Evolutionary conservation across 345 rosid species (phyloP), one percentile per base, ranked within the genome.

Genomic region (Brassica cretica): DNA sequence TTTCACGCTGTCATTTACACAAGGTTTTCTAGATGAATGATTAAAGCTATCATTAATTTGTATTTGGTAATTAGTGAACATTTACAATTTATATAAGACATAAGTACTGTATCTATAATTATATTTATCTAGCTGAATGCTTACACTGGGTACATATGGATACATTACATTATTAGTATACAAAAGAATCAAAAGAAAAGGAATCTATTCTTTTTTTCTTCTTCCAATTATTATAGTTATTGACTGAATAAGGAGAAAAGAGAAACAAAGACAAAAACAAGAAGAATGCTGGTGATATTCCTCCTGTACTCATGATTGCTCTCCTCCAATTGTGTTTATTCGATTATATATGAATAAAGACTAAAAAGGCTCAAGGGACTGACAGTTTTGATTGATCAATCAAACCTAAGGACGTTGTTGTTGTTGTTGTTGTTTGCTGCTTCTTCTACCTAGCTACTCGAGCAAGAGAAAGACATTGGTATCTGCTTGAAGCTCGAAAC

Each of bases 381-480:
- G 58, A 56, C 7, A 19, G 61, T 18, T 71, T 71, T 59, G 30
- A 59, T 59, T 59, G 67, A 71, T 77, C 76, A 71, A 60, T 60
- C 65, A 64, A 49, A 63, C 25, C 58, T 14, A 66, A 21, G 11
- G 24, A 16, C 60, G 21, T 53, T 16, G 24, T 16, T 15, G 58
- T 49, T 39, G 11, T 11, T 46, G 12, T 51, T 59, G 12, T 32
- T 32, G 66, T 30, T 63, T n/a, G 9, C 39, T 18, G 12, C 69
- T 76, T 62, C 18, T 61, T 5, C 25, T 29, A 60, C 72, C 81
- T 82, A 87, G 83, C 87, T 88, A 82, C 74, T 88, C 6, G 82
- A 84, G 84, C 86, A 86, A 66, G 97, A 89, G 88, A 89, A 90
- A 63, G 94, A 80, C 86, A 88, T 69, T 21, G 97, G 93, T 25